These are phyloP conservation scores for Pseudocercospora macadamiae DNA, from an alignment of 2,329 filamentous ascomycete species.

Conservation along the genomic window DNA sequence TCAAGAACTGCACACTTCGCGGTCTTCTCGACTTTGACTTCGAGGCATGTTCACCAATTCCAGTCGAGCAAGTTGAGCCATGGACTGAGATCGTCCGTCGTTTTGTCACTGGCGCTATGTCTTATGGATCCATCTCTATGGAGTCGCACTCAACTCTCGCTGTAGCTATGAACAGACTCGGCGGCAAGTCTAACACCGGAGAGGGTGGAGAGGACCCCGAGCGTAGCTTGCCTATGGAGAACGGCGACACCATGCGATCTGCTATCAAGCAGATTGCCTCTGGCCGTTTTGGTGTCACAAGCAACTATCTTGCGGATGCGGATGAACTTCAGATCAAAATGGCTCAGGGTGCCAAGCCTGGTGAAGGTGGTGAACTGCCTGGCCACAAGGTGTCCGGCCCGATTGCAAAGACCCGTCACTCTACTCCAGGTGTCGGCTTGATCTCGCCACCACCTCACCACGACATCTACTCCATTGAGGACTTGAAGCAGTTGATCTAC, in stretches of 20 bases:
- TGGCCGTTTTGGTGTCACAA: constrained; percentile 93
- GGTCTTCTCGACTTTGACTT: constrained; percentile 96
- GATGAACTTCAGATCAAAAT: constrained; percentile 99
- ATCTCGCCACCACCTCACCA: constrained; percentile 96
- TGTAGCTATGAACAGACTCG: constrained; percentile 94
- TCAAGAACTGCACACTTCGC: constrained; percentile 93
- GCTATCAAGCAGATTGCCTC: constrained; percentile 98
- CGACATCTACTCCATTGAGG: constrained; percentile 98
- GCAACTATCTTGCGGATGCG: constrained; percentile 89
- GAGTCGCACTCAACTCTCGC: constrained; percentile 95
- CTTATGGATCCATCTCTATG: constrained; percentile 97
- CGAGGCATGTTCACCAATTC: constrained; percentile 79
- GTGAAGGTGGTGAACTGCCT: constrained; percentile 94
- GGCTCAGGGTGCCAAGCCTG: constrained; percentile 97
- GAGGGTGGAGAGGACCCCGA: constrained; percentile 96
- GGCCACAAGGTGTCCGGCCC: constrained; percentile 95
- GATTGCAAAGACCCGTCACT: constrained; percentile 92
- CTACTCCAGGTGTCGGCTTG: constrained; percentile 91
- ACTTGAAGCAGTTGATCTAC: constrained; percentile 96
- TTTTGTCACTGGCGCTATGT: constrained; percentile 98
- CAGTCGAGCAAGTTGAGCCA: constrained; percentile 94
- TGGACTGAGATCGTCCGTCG: constrained; percentile 98
- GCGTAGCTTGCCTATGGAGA: constrained; percentile 81
- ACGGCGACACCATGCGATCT: constrained; percentile 95
- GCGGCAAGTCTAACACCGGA: constrained; percentile 96